Base-by-base conservation (phyloP, 176 grass and related monocot species). In the Dactylis glomerata region DNA sequence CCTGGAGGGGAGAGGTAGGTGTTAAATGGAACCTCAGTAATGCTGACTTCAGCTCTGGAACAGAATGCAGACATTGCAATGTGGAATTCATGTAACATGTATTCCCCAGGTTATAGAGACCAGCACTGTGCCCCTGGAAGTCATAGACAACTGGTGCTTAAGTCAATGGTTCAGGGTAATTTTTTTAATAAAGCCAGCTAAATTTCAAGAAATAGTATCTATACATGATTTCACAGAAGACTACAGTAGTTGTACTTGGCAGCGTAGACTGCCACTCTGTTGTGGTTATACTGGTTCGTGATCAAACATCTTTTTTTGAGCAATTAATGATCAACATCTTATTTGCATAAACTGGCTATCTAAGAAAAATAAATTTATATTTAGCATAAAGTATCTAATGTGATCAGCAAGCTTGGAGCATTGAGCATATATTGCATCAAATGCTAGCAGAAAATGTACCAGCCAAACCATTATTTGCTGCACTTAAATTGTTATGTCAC, bases 61-160 rank as follows among this genome's bases (percentile, higher is more conserved):
- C 97, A 79, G 90, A 94, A 85, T 99, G 93, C 66, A 99, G 90
- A 89, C 97, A 99, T 38, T 99, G 97, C 78, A 99, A 73, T 30
- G 97, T 99, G 51, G 97, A 99, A 82, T 99, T 99, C 97, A 99
- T 94, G 82, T 99, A 99, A 77, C 97, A 99, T 26, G 97, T 99
- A 87, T 99, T 99, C 80, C 97, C 97, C 84, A 99, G 68, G 56
- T 99, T 99, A 88, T 89, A 99, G 55, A 99, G 93, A 91, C 97
- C 97, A 67, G 97, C 93, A 88, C 90, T 94, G 66, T 96, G 93
- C 31, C 93, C 97, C 97, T 99, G 80, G 70, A 86, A 81, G 36
- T 30, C 36, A 51, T 77, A 67, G n/a, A 19, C 27, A 33, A 50
- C 46, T 59, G 8, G 37, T 78, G 26, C 49, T 68, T 70, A 81